Conservation (phyloP, 1,139 yeast genomes). For the Zhuliangozyma blackwelliae region DNA sequence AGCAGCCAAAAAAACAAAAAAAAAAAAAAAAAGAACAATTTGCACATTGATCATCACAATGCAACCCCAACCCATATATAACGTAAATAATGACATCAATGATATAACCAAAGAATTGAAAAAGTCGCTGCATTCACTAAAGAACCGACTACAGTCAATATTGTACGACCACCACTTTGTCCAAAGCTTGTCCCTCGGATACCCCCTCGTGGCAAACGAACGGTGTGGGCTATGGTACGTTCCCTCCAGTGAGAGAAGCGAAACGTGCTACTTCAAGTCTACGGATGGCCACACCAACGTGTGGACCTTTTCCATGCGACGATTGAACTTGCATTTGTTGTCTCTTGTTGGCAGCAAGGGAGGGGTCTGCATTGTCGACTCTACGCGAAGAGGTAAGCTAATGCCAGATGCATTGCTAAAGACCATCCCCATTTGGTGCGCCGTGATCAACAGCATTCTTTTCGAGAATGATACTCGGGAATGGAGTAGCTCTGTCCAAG, state of each 20-base stretch:
- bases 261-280: constrained; percentile 72
- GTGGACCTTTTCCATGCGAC: constrained; percentile 71
- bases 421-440: constrained; percentile 90
- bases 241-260: constrained; percentile 13
- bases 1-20: too few relatives aligned
- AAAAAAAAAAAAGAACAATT: background rate
- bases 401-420: constrained; percentile 86
- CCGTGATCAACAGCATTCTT: constrained; percentile 59
- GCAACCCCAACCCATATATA: constrained; percentile 8
- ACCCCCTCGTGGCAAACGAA: constrained; percentile 66
- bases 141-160: constrained; percentile 69
- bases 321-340: constrained; percentile 70
- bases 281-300: constrained; percentile 85
- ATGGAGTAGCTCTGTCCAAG: background rate
- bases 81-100: constrained; percentile 15
- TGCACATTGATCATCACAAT: background rate
- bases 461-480: constrained; percentile 23
- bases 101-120: constrained; percentile 35
- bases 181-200: constrained; percentile 10
- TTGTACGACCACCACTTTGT: constrained; percentile 48
- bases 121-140: constrained; percentile 52
- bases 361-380: constrained; percentile 70
- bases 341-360: constrained; percentile 35
- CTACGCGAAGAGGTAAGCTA: constrained; percentile 77
- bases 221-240: constrained; percentile 90